phyloP scores from a whole-genome alignment of 148 eudicot genomes.

The Vaccinium corymbosum region DNA sequence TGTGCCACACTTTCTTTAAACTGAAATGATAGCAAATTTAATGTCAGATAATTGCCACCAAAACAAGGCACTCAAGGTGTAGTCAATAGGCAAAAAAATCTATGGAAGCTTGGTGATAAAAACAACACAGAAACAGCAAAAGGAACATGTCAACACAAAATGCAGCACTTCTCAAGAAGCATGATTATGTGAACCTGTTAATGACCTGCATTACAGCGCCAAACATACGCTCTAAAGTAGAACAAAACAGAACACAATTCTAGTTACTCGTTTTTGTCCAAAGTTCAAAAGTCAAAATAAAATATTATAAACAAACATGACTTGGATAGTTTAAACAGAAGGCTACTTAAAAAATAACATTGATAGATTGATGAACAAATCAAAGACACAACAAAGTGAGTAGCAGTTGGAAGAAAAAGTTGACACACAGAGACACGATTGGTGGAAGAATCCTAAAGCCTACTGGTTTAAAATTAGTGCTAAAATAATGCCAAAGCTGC shows the following conservation, averaged over 20 bases:
- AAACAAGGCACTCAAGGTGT: neutral
- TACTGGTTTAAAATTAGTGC: neutral
- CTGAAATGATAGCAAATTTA: slow-evolving; percentile 32
- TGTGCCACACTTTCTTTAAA: slow-evolving; percentile 94
- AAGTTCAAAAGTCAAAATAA: neutral
- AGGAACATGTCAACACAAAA: neutral
- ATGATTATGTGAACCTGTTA: neutral
- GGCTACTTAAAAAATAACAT: neutral
- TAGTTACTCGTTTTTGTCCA: neutral
- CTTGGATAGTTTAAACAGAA: neutral
- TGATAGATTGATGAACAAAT: neutral
- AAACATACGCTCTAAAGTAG: neutral
- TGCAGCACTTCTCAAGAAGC: neutral
- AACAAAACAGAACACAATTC: neutral
- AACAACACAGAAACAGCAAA: neutral
- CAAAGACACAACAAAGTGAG: neutral
- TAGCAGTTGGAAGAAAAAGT: neutral
- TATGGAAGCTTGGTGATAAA: neutral
- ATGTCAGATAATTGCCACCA: slow-evolving; percentile 7
- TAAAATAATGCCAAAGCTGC: neutral
- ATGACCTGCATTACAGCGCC: neutral
- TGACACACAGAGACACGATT: neutral
- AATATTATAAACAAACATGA: neutral
- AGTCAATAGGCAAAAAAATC: neutral
- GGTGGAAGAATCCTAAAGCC: neutral